Evolutionary conservation across 768 basidiomycete genomes (phyloP).

Genomic region (Chalciporus chontae): DNA sequence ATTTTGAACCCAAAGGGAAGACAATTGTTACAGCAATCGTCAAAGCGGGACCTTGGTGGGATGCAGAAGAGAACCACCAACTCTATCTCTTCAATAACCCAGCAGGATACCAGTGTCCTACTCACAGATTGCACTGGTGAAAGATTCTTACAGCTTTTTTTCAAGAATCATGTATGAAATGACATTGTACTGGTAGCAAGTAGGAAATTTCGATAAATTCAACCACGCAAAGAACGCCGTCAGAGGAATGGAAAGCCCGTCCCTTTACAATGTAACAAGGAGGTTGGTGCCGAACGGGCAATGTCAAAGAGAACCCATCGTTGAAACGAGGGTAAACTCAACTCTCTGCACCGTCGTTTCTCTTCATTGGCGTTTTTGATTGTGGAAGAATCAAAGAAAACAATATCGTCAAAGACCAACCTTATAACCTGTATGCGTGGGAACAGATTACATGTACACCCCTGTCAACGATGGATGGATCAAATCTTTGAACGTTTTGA

Average conservation of each 20-base stretch:
- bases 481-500: too few species aligned
- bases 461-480: not conserved
- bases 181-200: not conserved
- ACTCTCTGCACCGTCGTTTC: conserved; percentile 53
- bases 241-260: conserved; percentile 51
- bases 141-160: not conserved
- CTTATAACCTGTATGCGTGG: conserved; percentile 13
- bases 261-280: conserved; percentile 59
- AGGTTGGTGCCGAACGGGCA: conserved; percentile 60
- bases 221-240: conserved; percentile 39
- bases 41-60: conserved; percentile 72
- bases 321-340: conserved; percentile 43
- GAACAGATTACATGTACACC: conserved; percentile 18
- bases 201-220: not conserved
- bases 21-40: conserved; percentile 79
- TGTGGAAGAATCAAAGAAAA: conserved; percentile 41
- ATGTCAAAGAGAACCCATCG: conserved; percentile 51
- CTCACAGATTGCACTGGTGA: conserved; percentile 83
- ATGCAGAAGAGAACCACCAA: conserved; percentile 83
- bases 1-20: conserved; percentile 69
- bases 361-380: conserved; percentile 51
- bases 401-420: not conserved
- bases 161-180: not conserved
- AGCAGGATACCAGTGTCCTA: conserved; percentile 87
- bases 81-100: conserved; percentile 80